phyloP scores from a whole-genome alignment of 345 rosid species.

The Balakata baccata region DNA sequence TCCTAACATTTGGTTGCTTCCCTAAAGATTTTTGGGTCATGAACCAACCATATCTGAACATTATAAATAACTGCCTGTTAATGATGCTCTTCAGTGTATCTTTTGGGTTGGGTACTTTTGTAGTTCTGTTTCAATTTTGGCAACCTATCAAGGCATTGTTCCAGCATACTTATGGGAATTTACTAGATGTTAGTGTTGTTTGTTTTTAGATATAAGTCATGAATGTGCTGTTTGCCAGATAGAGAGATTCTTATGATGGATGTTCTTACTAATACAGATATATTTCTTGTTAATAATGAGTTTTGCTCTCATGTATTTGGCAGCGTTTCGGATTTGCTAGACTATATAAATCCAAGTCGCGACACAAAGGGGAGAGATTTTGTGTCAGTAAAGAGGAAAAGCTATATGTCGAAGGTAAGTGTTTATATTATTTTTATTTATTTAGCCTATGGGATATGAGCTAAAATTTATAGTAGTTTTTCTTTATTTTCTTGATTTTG shows the following conservation, averaged over 20 bases:
- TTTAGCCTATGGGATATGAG: not conserved
- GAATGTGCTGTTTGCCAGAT: conserved; percentile 5
- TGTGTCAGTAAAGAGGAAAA: conserved; percentile 61
- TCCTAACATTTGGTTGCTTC: not conserved
- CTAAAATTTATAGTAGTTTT: not conserved
- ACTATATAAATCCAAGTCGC: conserved; percentile 87
- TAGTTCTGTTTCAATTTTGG: not conserved
- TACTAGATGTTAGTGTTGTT: no score
- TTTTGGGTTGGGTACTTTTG: not conserved
- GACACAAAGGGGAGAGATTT: conserved; percentile 69
- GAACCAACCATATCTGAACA: not conserved
- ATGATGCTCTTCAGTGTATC: not conserved
- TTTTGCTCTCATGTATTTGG: conserved; percentile 27
- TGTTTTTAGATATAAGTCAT: conserved; percentile 1
- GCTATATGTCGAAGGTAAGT: conserved; percentile 63
- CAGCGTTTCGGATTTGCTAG: conserved; percentile 96
- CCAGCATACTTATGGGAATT: not conserved
- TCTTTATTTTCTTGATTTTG: not conserved
- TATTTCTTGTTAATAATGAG: conserved; percentile 17
- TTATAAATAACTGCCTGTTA: not conserved
- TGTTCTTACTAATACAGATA: conserved; percentile 5
- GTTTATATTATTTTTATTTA: not conserved
- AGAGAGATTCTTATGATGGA: conserved; percentile 3
- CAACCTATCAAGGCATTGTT: not conserved
- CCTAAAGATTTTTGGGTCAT: not conserved